Base-by-base conservation (phyloP, 805 yeast genomes). In the Lachancea cidri region DNA sequence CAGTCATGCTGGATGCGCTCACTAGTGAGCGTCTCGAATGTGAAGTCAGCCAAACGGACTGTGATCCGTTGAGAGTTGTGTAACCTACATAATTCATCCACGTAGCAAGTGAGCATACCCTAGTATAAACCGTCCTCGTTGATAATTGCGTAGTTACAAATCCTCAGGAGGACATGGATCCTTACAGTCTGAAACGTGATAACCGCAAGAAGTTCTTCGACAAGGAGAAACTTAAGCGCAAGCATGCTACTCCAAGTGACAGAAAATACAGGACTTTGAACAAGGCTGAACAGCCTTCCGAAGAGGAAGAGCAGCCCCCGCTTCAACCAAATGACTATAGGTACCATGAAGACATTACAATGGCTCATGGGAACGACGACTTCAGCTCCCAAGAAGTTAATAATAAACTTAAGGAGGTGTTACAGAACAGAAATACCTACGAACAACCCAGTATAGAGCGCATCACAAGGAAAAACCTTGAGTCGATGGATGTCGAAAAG, bases 31-130 rank as follows among this genome's bases (percentile, higher is more conserved):
- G 64, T 5, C 68, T 73, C 16, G 69, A 65, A 2, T 65, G 81
- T n/a, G 47, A 48, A 1, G 68, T 83, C 31, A 75, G 88, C 52
- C 50, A 62, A 36, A 58, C 64, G 1, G 95, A 87, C 57, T 58
- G 52, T 33, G 95, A 86, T 55, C 95, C 95, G 8, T 64, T 73
- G 37, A 57, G 50, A 39, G 62, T 64, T 30, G 59, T 61, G 13
- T 67, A 50, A 48, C 29, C 30, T 39, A 29, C 22, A 20, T 29
- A 29, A 15, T 29, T 7, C 8, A 8, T 8, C n/a, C 32, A 29
- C 32, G 32, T 29, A 29, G 32, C n/a, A 13, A 29, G 16, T 29
- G 32, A 29, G 16, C 5, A 7, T 7, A 22, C 9, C 7, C 11
- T 22, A 7, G 11, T 11, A 22, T 22, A 7, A 22, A 22, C 9